These are phyloP conservation scores for Yarrowia sp. DNA, from an alignment of 805 yeast genomes.

Conservation along the genomic window DNA sequence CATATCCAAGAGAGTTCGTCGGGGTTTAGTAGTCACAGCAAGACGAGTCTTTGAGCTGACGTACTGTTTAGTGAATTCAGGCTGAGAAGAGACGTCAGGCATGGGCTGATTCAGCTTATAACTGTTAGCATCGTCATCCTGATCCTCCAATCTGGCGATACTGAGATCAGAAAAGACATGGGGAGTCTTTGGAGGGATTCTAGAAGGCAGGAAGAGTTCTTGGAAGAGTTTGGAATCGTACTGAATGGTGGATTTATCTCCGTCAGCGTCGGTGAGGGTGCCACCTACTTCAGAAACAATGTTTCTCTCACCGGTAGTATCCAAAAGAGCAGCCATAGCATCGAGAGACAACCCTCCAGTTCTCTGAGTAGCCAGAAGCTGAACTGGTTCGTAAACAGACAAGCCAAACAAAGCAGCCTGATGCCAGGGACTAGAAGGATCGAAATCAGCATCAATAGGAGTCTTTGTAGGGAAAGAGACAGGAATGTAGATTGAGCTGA, in stretches of 20 bases:
- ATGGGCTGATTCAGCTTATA: slow-evolving; percentile 16
- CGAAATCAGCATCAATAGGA: slow-evolving; percentile 41
- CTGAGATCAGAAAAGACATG: slow-evolving; percentile 40
- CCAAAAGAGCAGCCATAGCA: slow-evolving; percentile 25
- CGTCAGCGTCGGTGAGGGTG: slow-evolving; percentile 4
- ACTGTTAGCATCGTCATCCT: background rate
- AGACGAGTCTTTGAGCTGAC: slow-evolving; percentile 39
- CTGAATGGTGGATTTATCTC: background rate
- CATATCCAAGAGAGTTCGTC: slow-evolving; percentile 41
- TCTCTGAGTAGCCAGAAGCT: slow-evolving; percentile 49
- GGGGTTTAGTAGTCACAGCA: slow-evolving; percentile 42
- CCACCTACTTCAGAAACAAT: slow-evolving; percentile 20
- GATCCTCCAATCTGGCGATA: slow-evolving; percentile 34
- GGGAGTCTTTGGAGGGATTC: slow-evolving; percentile 41
- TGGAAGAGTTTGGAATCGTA: slow-evolving; percentile 28
- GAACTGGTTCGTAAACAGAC: slow-evolving; percentile 56
- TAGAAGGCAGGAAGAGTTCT: slow-evolving; percentile 41
- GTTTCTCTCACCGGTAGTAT: slow-evolving; percentile 17
- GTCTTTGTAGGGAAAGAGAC: slow-evolving; percentile 49
- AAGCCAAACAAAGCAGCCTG: slow-evolving; percentile 50
- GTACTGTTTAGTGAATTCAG: slow-evolving; percentile 12
- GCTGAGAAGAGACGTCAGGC: slow-evolving; percentile 26
- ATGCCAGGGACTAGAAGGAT: slow-evolving; percentile 55
- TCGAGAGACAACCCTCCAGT: slow-evolving; percentile 20
- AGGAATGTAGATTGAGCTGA: slow-evolving; percentile 66